Evolutionary conservation across 805 yeast genomes (phyloP), one percentile per base, ranked within the genome.

Genomic region (Wickerhamomyces canadensis): DNA sequence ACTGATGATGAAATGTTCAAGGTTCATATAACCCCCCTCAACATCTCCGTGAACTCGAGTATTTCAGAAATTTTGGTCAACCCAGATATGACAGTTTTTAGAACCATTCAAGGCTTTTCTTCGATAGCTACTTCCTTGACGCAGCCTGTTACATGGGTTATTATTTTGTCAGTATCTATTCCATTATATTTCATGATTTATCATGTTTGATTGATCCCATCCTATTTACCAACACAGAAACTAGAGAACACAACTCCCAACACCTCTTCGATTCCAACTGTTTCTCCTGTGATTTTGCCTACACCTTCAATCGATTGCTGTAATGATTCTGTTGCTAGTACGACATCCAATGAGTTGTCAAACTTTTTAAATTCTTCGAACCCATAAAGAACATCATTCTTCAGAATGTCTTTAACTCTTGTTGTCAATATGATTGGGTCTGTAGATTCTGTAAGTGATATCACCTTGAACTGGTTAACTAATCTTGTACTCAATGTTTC

Each of bases 141-240:
- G 24, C 8, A 22, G 11, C 24, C 24, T 22, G 24, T 22, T 8
- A 22, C 11, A 9, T 8, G 11, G 8, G 24, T 22, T 22, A 8
- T 22, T 11, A 22, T 22, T 22, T 22, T 11, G 24, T n/a, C n/a
- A n/a, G n/a, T n/a, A n/a, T n/a, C n/a, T n/a, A n/a, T n/a, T n/a
- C n/a, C n/a, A n/a, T n/a, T n/a, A n/a, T n/a, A n/a, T 22, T 22
- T 22, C 24, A 22, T 22, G 24, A 22, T 22, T 11, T 8, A 22
- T 22, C 24, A n/a, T n/a, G n/a, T n/a, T n/a, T n/a, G n/a, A n/a
- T 25, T 6, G n/a, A 11, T 19, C 30, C 13, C n/a, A 18, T 24
- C 9, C 47, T 63, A 91, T 58, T 91, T 91, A 0, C 98, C 98
- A 17, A 93, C 87, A 59, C 98, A 93, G 57, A 93, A 93, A 43